Base-by-base conservation (phyloP, 192 early-diverging fungal species). In the Coemansia sp. region DNA sequence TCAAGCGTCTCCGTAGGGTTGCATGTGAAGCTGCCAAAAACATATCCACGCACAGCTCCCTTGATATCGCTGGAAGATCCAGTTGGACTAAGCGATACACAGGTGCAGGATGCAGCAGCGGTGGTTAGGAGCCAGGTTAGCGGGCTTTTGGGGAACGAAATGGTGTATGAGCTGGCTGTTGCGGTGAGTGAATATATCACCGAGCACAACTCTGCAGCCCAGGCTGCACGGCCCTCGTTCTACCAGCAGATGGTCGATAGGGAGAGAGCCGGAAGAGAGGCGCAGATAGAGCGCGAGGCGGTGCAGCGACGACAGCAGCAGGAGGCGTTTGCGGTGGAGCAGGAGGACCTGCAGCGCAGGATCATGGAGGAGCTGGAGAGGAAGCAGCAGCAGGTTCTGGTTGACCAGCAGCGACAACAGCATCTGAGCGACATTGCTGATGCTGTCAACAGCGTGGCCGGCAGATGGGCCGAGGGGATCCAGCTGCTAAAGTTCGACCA, bases 11-110 rank as follows among this genome's bases (percentile, higher is more conserved):
- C 63, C 6, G 68, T 64, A 8, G 77, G 77, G 19, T 54, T 81
- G 40, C 74, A 60, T 9, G 61, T 85, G n/a, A 77, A 74, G 45
- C 50, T 92, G 59, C 81, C 89, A 13, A 87, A 85, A 64, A 85
- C 89, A 6, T 92, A 92, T 69, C 91, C 91, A 6, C 83, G 81
- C 41, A 79, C 77, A 21, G 77, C 81, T 56, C 90, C 91, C 2
- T 86, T 89, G 54, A 49, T 90, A 16, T 69, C 76, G 15, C 48
- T 91, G 10, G 78, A 85, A 39, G 78, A 82, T 42, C 70, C 79
- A 5, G 75, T 65, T 40, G 90, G 90, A 6, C 74, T 92, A 5
- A 79, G 81, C 40, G 67, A 72, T 9, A 76, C 75, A 21, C 82
- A 89, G 56, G 64, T 85, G 15, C 77, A 80, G 21, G 77, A 83